Base-by-base conservation (phyloP, 148 eudicot species). In the Persicaria tinctoria region DNA sequence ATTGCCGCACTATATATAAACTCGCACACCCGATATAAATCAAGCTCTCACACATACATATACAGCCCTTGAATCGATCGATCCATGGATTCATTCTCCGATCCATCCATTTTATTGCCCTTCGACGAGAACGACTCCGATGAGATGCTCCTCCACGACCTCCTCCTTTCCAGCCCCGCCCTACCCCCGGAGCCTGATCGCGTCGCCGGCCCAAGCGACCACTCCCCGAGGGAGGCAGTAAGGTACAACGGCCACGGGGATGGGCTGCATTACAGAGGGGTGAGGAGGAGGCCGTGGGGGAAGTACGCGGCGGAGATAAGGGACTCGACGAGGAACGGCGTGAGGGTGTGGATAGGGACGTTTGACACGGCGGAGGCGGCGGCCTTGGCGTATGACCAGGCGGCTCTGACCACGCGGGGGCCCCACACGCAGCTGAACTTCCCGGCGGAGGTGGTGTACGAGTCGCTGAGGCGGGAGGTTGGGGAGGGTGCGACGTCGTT, bases 271-370 rank as follows among this genome's bases (percentile, higher is more conserved):
- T 62, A 62, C 68, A 74, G 44, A 46, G 80, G 83, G 18, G 84
- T 81, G 6, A 80, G 83, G 68, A 75, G 77, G 16, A 51, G 80
- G 38, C 80, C 79, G 51, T 84, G 84, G 86, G 86, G 84, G 16
- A 81, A 75, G 70, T 84, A 70, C n/a, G n/a, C n/a, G n/a, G n/a
- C n/a, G n/a, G n/a, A n/a, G n/a, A n/a, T 84, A 55, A 73, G 86
- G 12, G 79, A 84, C 73, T 80, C 86, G 18, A 71, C 76, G 0
- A 76, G 77, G 4, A 81, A 74, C 48, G 87, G 87, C 2, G 60
- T 66, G 6, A 75, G 87, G 18, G 44, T 79, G 23, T 84, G 87
- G 87, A 76, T 84, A 4, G 87, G 87, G 23, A 84, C 84, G 6
- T 84, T 79, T 70, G 72, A 72, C 70, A 79, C 77, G 0, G 78